These are phyloP conservation scores for Solanum boliviense DNA, from an alignment of 257 asterid genomes.

Conservation along the genomic window DNA sequence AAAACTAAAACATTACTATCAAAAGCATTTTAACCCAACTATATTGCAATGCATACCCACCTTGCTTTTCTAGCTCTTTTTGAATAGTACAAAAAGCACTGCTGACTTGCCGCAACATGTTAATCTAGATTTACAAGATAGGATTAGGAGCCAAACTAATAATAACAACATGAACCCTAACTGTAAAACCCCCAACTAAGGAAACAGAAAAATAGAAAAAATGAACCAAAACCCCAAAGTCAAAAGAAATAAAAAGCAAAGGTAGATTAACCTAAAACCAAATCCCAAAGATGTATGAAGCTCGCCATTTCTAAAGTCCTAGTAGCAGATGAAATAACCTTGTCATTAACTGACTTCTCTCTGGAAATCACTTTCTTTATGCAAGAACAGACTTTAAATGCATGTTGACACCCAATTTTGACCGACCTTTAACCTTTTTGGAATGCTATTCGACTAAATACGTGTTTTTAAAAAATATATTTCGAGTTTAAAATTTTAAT, in stretches of 20 bases:
- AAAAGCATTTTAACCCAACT: not conserved
- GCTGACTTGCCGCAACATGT: not conserved
- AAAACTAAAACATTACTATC: too few relatives aligned
- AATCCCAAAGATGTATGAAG: too few relatives aligned
- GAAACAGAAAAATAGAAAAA: not conserved
- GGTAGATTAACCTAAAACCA: not conserved
- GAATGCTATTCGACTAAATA: too few relatives aligned
- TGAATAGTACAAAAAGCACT: conserved; percentile 1
- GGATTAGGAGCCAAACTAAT: conserved; percentile 1
- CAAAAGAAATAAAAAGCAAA: not conserved
- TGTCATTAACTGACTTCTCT: not conserved
- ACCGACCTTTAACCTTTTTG: too few relatives aligned
- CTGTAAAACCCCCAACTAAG: not conserved
- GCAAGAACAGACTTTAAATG: not conserved
- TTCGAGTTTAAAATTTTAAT: too few relatives aligned
- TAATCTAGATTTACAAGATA: conserved; percentile 17
- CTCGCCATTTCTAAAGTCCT: not conserved
- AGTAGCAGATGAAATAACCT: not conserved
- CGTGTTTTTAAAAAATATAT: too few relatives aligned
- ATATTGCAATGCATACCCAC: conserved; percentile 14
- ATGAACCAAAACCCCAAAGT: not conserved
- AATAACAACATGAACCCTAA: not conserved
- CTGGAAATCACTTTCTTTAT: not conserved
- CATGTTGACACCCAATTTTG: too few relatives aligned
- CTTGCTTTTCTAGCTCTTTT: conserved; percentile 15